phyloP scores from a whole-genome alignment of 352 stramenopile genomes.

The Pythium phragmitis region DNA sequence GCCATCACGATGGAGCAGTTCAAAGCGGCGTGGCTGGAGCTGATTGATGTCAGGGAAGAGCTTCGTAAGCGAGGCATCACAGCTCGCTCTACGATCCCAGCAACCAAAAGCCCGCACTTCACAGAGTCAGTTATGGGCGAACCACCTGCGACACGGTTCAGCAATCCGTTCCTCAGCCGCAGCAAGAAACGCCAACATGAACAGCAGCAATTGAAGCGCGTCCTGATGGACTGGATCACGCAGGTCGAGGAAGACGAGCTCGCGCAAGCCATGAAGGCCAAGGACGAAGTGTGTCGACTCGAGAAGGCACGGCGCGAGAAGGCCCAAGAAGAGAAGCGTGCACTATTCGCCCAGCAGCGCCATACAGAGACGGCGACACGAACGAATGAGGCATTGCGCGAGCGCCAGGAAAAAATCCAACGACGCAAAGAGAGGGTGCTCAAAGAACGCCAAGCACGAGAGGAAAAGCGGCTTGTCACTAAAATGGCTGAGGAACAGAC shows the following conservation, averaged over 20 bases:
- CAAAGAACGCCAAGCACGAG: constrained; percentile 54
- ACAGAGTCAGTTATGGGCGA: not conserved
- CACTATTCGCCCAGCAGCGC: constrained; percentile 47
- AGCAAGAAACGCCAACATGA: constrained; percentile 17
- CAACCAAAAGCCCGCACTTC: no score
- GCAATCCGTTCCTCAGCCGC: not conserved
- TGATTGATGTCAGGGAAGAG: constrained; percentile 48
- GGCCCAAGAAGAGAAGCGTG: constrained; percentile 46
- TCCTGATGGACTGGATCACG: constrained; percentile 39
- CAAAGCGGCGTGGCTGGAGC: constrained; percentile 48
- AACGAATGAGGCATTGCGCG: constrained; percentile 59
- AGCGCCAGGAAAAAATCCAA: constrained; percentile 64
- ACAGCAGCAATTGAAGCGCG: constrained; percentile 29
- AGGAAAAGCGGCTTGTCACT: constrained; percentile 48
- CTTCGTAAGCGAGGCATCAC: constrained; percentile 39
- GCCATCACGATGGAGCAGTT: constrained; percentile 55
- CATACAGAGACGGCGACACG: constrained; percentile 47
- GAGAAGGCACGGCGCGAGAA: constrained; percentile 44
- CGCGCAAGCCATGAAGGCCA: constrained; percentile 41
- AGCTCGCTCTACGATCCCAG: not conserved
- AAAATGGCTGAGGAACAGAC: constrained; percentile 40
- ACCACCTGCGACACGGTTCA: not conserved
- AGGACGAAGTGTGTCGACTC: constrained; percentile 49
- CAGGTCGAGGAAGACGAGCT: constrained; percentile 53
- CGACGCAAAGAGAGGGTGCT: constrained; percentile 56